Conservation (phyloP, 441 rosid species). For the Erodium chrysanthum region DNA sequence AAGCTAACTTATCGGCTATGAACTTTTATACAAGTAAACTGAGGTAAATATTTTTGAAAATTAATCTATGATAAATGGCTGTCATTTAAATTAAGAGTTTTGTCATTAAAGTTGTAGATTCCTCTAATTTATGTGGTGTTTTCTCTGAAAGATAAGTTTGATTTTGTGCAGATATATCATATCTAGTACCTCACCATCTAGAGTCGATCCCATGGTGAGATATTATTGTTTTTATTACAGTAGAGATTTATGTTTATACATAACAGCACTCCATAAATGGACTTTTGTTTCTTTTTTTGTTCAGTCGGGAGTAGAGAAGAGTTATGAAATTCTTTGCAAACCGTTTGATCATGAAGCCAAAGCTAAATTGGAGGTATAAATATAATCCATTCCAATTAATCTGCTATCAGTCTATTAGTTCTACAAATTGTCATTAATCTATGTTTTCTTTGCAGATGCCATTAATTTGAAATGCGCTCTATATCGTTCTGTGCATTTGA, state of each 20-base stretch:
- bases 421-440: too few relatives aligned
- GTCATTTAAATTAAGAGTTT: too few relatives aligned
- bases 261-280: background rate
- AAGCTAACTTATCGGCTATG: slow-evolving; percentile 58
- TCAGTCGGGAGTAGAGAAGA: slow-evolving; percentile 42
- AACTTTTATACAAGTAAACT: slow-evolving; percentile 58
- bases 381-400: slow-evolving; percentile 1
- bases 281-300: slow-evolving; percentile 12
- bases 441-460: too few relatives aligned
- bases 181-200: slow-evolving; percentile 76
- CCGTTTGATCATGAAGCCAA: slow-evolving; percentile 56
- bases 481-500: background rate
- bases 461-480: too few relatives aligned
- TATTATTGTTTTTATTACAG: background rate
- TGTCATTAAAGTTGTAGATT: background rate
- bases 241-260: background rate
- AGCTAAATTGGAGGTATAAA: slow-evolving; percentile 43
- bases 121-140: background rate
- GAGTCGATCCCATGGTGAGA: slow-evolving; percentile 51
- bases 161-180: slow-evolving; percentile 46
- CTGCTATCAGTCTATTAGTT: too few relatives aligned
- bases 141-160: background rate
- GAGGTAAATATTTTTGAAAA: slow-evolving; percentile 35
- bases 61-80: background rate
- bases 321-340: slow-evolving; percentile 85